Evolutionary conservation across 2,329 filamentous ascomycete species (phyloP), one percentile per base, ranked within the genome.

Genomic region (Botryotinia narcissicola): DNA sequence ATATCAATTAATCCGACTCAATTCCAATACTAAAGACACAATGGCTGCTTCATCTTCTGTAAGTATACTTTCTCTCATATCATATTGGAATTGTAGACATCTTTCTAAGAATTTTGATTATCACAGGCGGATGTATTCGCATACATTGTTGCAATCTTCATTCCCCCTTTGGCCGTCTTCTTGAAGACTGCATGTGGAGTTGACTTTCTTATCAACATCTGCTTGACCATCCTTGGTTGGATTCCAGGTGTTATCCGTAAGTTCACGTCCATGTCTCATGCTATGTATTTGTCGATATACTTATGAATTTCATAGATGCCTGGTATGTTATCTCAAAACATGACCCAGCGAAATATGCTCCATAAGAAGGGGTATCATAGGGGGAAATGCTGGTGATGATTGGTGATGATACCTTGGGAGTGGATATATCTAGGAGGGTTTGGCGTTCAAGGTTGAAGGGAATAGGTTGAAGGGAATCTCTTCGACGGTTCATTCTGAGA

Each of bases 121-220:
- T 42, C 6, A 54, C 37, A 80, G 79, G 66, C 74, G 64, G 78
- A 80, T 37, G 74, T 78, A 25, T 74, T 75, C 59, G 72, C 77
- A 70, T 80, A 80, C 75, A 60, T 80, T 66, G 62, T 80, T 46
- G 79, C 79, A 25, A 78, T 80, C 69, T 76, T 80, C 71, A 46
- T 80, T 1, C 79, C 79, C 32, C 74, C 73, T 70, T 29, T 80
- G 6, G 67, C 79, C 10, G 83, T 84, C 32, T 81, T 83, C 72
- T 74, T 84, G 29, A 81, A 82, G 71, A 78, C 79, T 5, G 83
- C 82, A 46, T 84, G 82, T 71, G 79, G 79, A 40, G 80, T 79
- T 10, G 83, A 84, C 66, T 77, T 84, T 37, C 72, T 83, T 32
- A 84, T 84, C 75, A 84, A 84, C 74, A 82, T 84, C 59, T 75